phyloP scores from a whole-genome alignment of 148 eudicot genomes.

The Silene latifolia region DNA sequence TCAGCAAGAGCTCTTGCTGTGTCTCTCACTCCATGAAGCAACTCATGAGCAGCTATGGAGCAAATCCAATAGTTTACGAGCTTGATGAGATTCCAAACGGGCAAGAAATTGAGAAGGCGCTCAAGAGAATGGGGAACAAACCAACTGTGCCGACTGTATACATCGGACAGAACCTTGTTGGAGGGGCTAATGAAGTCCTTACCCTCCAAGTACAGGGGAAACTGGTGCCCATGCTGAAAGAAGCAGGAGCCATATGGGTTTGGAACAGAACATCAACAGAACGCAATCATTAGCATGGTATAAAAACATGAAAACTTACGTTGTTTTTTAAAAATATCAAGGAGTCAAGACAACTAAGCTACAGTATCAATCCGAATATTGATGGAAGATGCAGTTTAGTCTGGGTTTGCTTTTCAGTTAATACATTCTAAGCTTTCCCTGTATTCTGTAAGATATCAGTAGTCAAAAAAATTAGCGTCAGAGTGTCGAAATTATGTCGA shows the following conservation, averaged over 20 bases:
- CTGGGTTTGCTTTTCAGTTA: neutral
- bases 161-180: constrained; percentile 57
- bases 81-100: constrained; percentile 63
- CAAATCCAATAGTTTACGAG: constrained; percentile 58
- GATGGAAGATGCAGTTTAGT: too few species aligned
- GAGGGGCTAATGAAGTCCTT: constrained; percentile 73
- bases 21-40: constrained; percentile 58
- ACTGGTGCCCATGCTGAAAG: constrained; percentile 54
- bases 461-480: neutral
- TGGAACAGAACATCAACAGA: constrained; percentile 26
- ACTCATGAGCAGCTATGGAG: constrained; percentile 62
- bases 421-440: neutral
- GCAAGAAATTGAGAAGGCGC: constrained; percentile 49
- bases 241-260: constrained; percentile 67
- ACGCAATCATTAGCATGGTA: neutral
- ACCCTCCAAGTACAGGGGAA: constrained; percentile 66
- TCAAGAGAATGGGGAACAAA: constrained; percentile 38
- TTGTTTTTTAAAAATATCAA: neutral
- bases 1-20: constrained; percentile 72
- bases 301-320: neutral
- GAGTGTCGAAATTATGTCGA: neutral
- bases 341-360: neutral
- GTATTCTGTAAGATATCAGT: neutral
- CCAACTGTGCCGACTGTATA: constrained; percentile 63
- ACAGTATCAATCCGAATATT: neutral